phyloP scores from a whole-genome alignment of 768 basidiomycete genomes.

The Gymnopilus dilepis region DNA sequence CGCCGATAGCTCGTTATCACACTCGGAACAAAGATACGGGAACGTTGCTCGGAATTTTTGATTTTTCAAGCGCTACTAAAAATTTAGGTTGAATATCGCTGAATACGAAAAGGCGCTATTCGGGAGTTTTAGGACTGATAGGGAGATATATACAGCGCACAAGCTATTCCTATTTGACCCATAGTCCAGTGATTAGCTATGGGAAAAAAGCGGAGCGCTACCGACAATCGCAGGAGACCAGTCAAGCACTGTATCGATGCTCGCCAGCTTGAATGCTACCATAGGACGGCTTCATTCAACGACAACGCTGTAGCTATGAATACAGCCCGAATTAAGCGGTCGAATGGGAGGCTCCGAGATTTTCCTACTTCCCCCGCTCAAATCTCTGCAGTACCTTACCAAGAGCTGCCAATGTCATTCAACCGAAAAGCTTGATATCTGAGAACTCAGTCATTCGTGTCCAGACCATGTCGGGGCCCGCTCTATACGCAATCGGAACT shows the following conservation, averaged over 20 bases:
- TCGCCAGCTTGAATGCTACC: background rate
- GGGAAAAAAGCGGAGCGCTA: background rate
- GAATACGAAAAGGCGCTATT: background rate
- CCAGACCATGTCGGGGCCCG: background rate
- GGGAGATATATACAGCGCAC: background rate
- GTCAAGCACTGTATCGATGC: background rate
- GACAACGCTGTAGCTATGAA: too few species aligned
- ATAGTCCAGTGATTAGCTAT: background rate
- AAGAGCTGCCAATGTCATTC: too few species aligned
- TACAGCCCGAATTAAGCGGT: too few species aligned
- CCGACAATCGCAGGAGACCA: background rate
- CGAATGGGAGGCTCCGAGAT: too few species aligned
- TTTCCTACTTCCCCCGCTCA: too few species aligned
- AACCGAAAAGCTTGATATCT: too few species aligned
- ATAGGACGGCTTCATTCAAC: too few species aligned
- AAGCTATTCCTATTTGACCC: background rate
- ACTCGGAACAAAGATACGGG: too few species aligned
- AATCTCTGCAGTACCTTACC: too few species aligned
- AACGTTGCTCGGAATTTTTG: too few species aligned
- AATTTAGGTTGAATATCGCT: background rate
- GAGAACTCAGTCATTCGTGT: background rate
- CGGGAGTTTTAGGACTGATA: constrained; percentile 3
- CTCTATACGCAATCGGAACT: background rate
- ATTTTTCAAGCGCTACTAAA: too few species aligned
- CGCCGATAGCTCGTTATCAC: too few species aligned